Percentiles rank a stretch among this genome's conserved stretches.
Conservation (phyloP, 192 early-diverging fungal genomes). For the Entomortierella chlamydospora region DNA sequence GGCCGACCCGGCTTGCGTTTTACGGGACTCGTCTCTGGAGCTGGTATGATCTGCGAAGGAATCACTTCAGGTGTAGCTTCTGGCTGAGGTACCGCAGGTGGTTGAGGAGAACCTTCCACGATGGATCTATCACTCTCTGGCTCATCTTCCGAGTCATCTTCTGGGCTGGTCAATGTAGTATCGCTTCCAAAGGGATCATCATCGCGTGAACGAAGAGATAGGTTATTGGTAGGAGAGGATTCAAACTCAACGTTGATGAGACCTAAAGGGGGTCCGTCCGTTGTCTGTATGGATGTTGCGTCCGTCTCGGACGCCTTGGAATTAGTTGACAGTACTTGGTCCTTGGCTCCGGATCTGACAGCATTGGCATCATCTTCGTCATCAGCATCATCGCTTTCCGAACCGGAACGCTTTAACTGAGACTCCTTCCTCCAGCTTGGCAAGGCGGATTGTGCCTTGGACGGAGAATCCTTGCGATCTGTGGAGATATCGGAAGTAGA, state of each 20-base stretch:
- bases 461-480: conserved; percentile 2
- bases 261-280: not conserved
- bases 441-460: conserved; percentile 11
- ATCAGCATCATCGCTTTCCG: conserved; percentile 38
- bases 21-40: not conserved
- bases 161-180: conserved; percentile 37
- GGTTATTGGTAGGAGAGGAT: not conserved
- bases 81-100: not conserved
- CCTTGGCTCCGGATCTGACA: not conserved
- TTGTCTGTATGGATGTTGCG: too few relatives aligned
- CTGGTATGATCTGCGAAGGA: not conserved
- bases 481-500: not conserved
- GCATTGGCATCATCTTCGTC: conserved; percentile 17
- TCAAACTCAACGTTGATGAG: not conserved
- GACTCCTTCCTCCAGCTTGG: conserved; percentile 14
- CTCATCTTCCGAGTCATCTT: conserved; percentile 45
- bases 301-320: not conserved
- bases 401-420: conserved; percentile 10
- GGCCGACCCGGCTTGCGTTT: conserved; percentile 16
- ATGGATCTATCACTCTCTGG: not conserved
- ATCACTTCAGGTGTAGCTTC: not conserved
- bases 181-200: conserved; percentile 47
- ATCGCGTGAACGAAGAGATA: conserved; percentile 6
- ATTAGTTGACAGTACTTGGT: not conserved
- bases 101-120: not conserved